A percentile compares a stretch with the other conserved stretches of the same genome.
Evolutionary conservation across 805 yeast genomes (phyloP).

Genomic region (Saccharomycopsis microspora): DNA sequence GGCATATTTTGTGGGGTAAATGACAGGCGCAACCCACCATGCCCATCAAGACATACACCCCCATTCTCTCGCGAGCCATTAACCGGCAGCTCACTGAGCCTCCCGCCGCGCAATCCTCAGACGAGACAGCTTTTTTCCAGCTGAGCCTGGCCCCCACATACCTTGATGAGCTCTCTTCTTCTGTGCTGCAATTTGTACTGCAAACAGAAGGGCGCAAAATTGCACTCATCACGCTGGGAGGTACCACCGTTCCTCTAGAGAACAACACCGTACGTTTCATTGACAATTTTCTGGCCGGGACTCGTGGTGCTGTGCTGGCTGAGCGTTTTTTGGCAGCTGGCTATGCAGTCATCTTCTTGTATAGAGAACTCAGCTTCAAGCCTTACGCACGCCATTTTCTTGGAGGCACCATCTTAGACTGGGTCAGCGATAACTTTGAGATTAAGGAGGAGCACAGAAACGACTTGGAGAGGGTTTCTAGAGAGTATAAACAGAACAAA

Average conservation of each 20-base stretch:
- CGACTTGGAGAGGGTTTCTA: conserved; percentile 26
- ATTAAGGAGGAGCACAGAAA: conserved; percentile 50
- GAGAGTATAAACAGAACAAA: conserved; percentile 4
- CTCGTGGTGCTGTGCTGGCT: conserved; percentile 94
- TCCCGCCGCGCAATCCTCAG: conserved; percentile 60
- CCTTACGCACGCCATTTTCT: conserved; percentile 89
- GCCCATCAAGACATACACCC: conserved; percentile 21
- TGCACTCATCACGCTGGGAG: conserved; percentile 88
- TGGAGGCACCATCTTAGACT: conserved; percentile 48
- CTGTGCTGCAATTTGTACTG: conserved; percentile 32
- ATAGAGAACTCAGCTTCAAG: conserved; percentile 81
- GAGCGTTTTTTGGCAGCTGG: conserved; percentile 80
- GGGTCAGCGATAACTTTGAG: conserved; percentile 23
- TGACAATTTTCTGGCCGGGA: conserved; percentile 96
- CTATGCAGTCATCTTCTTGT: conserved; percentile 86
- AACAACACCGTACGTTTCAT: conserved; percentile 94
- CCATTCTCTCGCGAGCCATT: conserved; percentile 62
- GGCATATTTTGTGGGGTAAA: too few relatives aligned
- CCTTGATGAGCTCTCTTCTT: conserved; percentile 37
- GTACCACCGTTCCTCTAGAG: conserved; percentile 95
- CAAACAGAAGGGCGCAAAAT: conserved; percentile 29
- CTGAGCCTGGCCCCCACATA: conserved; percentile 67
- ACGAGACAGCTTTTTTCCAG: conserved; percentile 68
- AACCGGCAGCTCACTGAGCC: conserved; percentile 58
- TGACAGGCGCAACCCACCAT: too few relatives aligned